phyloP scores from a whole-genome alignment of 2,329 filamentous ascomycete genomes.

The Domatiomyces catenatus region DNA sequence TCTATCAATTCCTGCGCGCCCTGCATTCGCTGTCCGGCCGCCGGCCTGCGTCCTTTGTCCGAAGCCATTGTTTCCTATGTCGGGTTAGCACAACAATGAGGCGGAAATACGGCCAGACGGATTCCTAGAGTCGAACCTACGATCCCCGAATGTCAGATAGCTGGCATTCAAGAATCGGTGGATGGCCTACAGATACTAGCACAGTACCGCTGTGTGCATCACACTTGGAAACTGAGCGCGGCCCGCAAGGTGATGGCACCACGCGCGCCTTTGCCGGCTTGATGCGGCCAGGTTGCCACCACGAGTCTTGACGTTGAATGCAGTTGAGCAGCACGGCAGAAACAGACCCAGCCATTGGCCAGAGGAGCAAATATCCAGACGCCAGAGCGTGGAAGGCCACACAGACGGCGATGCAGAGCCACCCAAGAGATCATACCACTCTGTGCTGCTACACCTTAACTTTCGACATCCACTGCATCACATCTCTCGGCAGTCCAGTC shows the following conservation, averaged over 20 bases:
- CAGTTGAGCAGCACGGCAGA: neutral
- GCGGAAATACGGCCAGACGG: neutral
- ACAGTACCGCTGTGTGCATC: neutral
- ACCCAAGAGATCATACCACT: neutral
- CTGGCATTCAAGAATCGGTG: neutral
- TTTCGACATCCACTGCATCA: neutral
- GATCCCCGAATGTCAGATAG: neutral
- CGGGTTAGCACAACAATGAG: neutral
- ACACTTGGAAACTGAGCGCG: neutral
- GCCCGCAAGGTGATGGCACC: neutral
- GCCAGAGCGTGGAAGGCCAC: neutral
- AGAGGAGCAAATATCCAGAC: neutral
- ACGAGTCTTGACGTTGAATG: neutral
- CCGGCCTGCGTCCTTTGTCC: slow-evolving; percentile 2
- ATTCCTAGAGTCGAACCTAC: neutral
- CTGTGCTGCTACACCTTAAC: neutral
- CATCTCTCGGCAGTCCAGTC: neutral
- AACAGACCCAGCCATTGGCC: neutral
- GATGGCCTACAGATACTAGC: neutral
- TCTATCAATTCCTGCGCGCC: slow-evolving; percentile 15
- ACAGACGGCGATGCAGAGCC: neutral
- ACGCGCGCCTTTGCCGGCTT: neutral
- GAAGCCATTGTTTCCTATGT: neutral
- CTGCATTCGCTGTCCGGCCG: slow-evolving; percentile 15
- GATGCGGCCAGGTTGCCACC: neutral